Conservation (phyloP, 139 green algal species). For the Picochlorum sp. region DNA sequence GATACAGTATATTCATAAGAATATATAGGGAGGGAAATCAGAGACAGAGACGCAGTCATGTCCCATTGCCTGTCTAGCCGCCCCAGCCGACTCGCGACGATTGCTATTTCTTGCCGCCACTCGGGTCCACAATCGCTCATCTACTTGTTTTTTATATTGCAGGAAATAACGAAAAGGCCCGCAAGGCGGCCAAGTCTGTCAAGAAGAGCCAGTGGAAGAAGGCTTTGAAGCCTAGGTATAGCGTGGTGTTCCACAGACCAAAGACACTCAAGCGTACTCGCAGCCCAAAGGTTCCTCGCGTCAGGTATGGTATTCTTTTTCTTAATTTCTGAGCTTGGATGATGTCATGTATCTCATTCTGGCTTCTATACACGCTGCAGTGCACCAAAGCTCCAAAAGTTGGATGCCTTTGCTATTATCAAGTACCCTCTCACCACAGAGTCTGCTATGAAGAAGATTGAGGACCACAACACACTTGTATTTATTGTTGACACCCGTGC, state of each 20-base stretch:
- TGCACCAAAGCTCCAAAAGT: conserved; percentile 49
- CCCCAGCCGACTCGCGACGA: too few relatives aligned
- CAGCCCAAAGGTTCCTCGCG: conserved; percentile 78
- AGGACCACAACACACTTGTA: conserved; percentile 99
- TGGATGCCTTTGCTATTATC: conserved; percentile 82
- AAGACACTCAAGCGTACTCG: conserved; percentile 80
- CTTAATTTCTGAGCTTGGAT: neutral
- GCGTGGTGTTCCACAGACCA: conserved; percentile 79
- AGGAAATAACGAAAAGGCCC: conserved; percentile 47
- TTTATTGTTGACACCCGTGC: conserved; percentile 87
- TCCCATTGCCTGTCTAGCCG: too few relatives aligned
- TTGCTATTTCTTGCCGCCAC: too few relatives aligned
- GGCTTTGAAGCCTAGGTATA: conserved; percentile 67
- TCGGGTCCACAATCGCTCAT: too few relatives aligned
- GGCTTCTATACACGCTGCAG: conserved; percentile 31
- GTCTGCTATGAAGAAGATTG: conserved; percentile 99
- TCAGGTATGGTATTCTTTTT: conserved; percentile 36
- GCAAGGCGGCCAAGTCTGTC: conserved; percentile 80
- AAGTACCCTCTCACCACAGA: conserved; percentile 98
- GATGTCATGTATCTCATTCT: neutral
- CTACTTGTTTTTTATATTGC: neutral
- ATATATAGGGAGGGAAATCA: too few relatives aligned
- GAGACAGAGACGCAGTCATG: too few relatives aligned
- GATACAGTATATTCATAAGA: too few relatives aligned
- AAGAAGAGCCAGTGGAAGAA: conserved; percentile 84